Base-by-base conservation (phyloP, 139 green algal genomes). In the Gonium pectorale region DNA sequence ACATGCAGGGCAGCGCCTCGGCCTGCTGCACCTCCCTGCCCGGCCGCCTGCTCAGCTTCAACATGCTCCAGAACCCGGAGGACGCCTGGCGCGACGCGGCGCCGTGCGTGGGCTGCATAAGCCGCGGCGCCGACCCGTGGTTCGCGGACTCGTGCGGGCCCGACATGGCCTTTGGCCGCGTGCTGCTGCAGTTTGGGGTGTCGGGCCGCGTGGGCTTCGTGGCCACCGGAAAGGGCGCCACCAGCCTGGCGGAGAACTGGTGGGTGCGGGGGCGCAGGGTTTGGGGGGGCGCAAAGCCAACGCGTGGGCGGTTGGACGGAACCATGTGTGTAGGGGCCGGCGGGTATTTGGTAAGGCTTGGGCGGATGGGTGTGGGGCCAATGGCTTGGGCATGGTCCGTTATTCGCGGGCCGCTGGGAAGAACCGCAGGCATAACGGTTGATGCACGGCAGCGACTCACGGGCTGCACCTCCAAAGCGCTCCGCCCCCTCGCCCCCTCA, bases 21-120 rank as follows among this genome's bases (percentile, higher is more conserved):
- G 3, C 1, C 27, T 75, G 67, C 67, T 75, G 67, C 67, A 9
- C 13, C 31, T 41, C 67, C 27, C 4, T 75, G 13, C 67, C 41
- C 9, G 67, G 67, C 41, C 13, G 43, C 11, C 67, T 75, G 41
- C 67, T 75, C 2, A 60, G 41, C 41, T 75, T 75, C 41, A 75
- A 75, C 67, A 40, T 75, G 41, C 31, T 40, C 29, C 29, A 56
- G 31, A 75, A 75, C 67, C 21, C 26, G 31, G 15, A 27, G 29
- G 43, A 59, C 41, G 3, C 6, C 26, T 75, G 67, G 67, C 11
- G 41, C 41, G 67, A 75, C 43, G 67, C 67, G 3, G 27, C 41
- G 41, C 67, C 67, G 41, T 75, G 67, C 67, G 67, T 75, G 11
- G 67, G 67, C 27, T 75, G 67, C 67, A 75, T 75, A 41, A 52